Evolutionary conservation across 2,329 filamentous ascomycete genomes (phyloP).

Genomic region (Pestalotiopsis sp.): DNA sequence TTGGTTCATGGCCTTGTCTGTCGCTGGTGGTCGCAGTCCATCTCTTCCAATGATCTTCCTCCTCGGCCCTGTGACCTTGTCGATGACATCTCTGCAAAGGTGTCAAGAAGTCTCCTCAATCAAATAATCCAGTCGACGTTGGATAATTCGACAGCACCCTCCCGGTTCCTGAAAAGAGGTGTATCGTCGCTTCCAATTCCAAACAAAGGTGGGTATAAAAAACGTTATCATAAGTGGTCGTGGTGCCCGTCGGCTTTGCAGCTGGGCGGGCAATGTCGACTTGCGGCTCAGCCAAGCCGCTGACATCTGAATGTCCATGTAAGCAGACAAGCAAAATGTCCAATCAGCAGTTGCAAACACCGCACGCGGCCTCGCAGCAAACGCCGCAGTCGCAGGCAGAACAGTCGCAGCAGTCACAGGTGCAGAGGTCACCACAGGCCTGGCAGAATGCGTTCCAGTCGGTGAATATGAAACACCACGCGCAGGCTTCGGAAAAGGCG

Average conservation of each 20-base stretch:
- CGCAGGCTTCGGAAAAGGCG: neutral
- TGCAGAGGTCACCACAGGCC: neutral
- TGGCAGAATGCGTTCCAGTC: neutral
- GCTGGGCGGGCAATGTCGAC: no score
- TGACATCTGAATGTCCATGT: neutral
- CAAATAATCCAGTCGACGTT: neutral
- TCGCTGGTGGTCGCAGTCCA: no score
- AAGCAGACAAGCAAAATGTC: neutral
- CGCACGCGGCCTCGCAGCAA: neutral
- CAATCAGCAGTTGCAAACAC: neutral
- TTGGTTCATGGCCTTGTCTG: no score
- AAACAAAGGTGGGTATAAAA: neutral
- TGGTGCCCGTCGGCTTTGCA: neutral
- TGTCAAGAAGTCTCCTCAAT: neutral
- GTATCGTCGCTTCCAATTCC: neutral
- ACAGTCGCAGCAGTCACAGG: neutral
- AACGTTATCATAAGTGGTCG: neutral
- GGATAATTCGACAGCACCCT: neutral
- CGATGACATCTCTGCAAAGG: neutral
- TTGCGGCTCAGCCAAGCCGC: neutral
- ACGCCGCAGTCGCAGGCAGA: neutral
- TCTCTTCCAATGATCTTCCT: neutral
- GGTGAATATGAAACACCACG: slow-evolving; percentile 5
- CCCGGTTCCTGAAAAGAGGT: neutral
- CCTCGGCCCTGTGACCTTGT: neutral